Conservation (phyloP, 306 rosid genomes). For the Quercus aquifolioides region DNA sequence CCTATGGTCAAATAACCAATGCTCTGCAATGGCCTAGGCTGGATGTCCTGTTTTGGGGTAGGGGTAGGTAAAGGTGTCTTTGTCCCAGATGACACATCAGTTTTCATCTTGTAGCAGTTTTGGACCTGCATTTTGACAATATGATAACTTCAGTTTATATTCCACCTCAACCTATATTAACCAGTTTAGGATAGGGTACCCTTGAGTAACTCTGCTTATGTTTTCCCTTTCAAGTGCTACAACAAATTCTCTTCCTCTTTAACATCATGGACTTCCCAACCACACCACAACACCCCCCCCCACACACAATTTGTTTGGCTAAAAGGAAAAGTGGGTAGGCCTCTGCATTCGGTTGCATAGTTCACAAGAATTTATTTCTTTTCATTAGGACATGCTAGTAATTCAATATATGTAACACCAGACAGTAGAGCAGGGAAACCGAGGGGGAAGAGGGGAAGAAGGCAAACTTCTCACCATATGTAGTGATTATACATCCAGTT, state of each 20-base stretch:
- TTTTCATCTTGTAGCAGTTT: slow-evolving; percentile 34
- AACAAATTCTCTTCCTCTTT: background rate
- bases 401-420: background rate
- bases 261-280: background rate
- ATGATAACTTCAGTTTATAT: background rate
- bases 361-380: no score
- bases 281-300: no score
- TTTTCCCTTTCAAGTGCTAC: background rate
- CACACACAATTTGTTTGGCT: no score
- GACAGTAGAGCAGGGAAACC: background rate
- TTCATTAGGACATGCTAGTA: background rate
- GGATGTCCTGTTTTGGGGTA: slow-evolving; percentile 14
- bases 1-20: background rate
- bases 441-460: background rate
- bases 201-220: no score
- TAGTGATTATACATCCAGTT: background rate
- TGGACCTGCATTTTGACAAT: slow-evolving; percentile 22
- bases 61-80: background rate
- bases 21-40: slow-evolving; percentile 8
- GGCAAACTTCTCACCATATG: background rate
- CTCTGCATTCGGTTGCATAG: no score
- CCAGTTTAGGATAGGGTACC: background rate
- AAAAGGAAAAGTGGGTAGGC: background rate
- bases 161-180: background rate
- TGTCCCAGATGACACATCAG: background rate